phyloP scores from a whole-genome alignment of 73 alveolate species.

The Paramecium pentaurelia region DNA sequence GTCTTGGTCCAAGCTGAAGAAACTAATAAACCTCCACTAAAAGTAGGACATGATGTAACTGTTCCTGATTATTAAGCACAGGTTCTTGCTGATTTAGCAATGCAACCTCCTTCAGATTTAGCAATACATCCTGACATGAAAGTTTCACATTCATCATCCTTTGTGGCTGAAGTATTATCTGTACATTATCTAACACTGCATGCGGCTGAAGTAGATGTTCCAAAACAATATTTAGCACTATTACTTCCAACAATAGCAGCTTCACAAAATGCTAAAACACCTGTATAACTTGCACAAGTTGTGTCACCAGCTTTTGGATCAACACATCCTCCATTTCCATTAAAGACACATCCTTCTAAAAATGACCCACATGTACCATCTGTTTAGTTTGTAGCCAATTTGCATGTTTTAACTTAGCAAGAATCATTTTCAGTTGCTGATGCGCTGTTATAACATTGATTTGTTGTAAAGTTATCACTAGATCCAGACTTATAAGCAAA shows the following conservation, averaged over 20 bases:
- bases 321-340: slow-evolving; percentile 6
- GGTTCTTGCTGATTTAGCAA: neutral
- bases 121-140: neutral
- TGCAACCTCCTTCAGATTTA: neutral
- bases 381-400: neutral
- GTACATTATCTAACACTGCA: neutral
- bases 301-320: neutral
- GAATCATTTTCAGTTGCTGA: neutral
- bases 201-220: neutral
- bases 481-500: neutral
- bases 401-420: neutral
- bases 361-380: neutral
- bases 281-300: neutral
- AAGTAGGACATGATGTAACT: neutral
- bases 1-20: no score
- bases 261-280: neutral
- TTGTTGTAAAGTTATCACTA: neutral
- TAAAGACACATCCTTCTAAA: neutral
- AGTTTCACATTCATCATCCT: neutral
- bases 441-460: neutral
- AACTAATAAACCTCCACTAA: neutral
- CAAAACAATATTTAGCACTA: neutral
- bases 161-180: neutral
- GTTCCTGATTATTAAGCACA: neutral
- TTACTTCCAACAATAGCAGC: neutral